Percentiles rank a stretch among this genome's conserved stretches.
Evolutionary conservation across 768 basidiomycete species (phyloP).

Genomic region (Harrya chromipes): DNA sequence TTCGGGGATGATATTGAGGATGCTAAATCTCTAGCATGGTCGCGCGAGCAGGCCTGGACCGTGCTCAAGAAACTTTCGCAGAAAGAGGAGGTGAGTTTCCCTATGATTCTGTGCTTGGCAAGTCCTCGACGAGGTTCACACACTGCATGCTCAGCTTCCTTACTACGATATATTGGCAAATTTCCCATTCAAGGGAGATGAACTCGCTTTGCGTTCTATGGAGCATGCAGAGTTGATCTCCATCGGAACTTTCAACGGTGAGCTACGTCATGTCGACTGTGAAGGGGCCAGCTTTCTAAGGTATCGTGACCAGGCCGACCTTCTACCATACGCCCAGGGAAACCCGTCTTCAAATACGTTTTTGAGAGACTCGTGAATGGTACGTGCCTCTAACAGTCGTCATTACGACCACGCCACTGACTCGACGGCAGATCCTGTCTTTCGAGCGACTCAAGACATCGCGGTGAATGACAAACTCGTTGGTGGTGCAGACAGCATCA

Average conservation of each 20-base stretch:
- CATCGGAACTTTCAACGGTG: constrained; percentile 74
- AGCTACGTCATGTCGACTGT: constrained; percentile 1
- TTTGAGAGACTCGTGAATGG: constrained; percentile 82
- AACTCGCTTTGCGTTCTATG: constrained; percentile 73
- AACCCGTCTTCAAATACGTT: constrained; percentile 83
- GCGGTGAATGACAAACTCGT: constrained; percentile 71
- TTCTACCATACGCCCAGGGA: constrained; percentile 81
- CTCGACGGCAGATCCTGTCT: constrained; percentile 58
- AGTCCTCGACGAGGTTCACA: constrained; percentile 1
- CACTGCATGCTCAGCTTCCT: constrained; percentile 47
- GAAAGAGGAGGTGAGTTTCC: constrained; percentile 51
- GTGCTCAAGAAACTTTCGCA: constrained; percentile 72
- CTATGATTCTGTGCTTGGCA: constrained; percentile 23
- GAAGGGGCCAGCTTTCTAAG: background rate
- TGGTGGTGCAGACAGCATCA: constrained; percentile 53
- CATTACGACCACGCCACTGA: background rate
- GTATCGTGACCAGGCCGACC: constrained; percentile 63
- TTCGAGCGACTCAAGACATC: constrained; percentile 80
- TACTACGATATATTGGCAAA: constrained; percentile 81
- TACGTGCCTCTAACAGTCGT: constrained; percentile 27
- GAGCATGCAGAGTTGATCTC: constrained; percentile 88
- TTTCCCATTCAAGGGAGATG: constrained; percentile 91
- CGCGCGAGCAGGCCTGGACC: constrained; percentile 83
- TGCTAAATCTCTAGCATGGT: constrained; percentile 79
- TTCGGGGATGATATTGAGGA: constrained; percentile 94